Evolutionary conservation across 148 eudicot genomes (phyloP).

Genomic region (Chenopodium formosanum): DNA sequence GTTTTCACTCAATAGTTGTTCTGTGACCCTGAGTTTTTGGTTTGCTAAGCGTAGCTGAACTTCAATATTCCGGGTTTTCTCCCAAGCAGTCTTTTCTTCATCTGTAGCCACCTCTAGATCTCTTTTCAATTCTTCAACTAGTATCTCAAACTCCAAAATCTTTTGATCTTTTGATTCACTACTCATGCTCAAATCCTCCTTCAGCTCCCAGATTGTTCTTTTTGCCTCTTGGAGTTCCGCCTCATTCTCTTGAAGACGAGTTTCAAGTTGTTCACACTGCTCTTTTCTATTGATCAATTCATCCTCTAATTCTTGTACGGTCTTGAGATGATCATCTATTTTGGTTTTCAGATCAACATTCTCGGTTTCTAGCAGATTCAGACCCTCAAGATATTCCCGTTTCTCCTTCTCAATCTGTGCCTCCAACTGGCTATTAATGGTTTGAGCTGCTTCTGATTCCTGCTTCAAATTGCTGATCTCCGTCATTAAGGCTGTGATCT

Average conservation of each 20-base stretch:
- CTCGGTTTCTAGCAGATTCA: conserved; percentile 26
- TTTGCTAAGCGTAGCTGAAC: conserved; percentile 70
- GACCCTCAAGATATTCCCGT: conserved; percentile 21
- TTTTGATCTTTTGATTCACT: conserved; percentile 49
- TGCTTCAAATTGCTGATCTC: conserved; percentile 39
- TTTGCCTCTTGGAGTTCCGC: conserved; percentile 45
- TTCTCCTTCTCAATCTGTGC: conserved; percentile 34
- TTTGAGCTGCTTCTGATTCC: conserved; percentile 40
- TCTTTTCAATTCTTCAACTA: conserved; percentile 70
- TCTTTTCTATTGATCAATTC: conserved; percentile 23
- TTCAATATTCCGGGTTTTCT: conserved; percentile 61
- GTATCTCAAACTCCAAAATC: conserved; percentile 52
- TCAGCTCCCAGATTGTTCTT: conserved; percentile 42
- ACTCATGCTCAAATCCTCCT: conserved; percentile 38
- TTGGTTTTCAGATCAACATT: conserved; percentile 29
- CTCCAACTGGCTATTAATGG: conserved; percentile 49
- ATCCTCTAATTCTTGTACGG: conserved; percentile 26
- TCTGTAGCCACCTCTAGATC: conserved; percentile 74
- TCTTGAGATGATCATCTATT: conserved; percentile 20
- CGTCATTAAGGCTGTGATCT: conserved; percentile 33
- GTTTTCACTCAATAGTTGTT: conserved; percentile 65
- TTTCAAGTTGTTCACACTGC: conserved; percentile 33
- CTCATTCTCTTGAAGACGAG: conserved; percentile 37
- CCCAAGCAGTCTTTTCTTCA: conserved; percentile 51
- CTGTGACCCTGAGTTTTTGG: conserved; percentile 86